Base-by-base conservation (phyloP, 1,284 basidiomycete genomes). In the Crucibulum parvulum region DNA sequence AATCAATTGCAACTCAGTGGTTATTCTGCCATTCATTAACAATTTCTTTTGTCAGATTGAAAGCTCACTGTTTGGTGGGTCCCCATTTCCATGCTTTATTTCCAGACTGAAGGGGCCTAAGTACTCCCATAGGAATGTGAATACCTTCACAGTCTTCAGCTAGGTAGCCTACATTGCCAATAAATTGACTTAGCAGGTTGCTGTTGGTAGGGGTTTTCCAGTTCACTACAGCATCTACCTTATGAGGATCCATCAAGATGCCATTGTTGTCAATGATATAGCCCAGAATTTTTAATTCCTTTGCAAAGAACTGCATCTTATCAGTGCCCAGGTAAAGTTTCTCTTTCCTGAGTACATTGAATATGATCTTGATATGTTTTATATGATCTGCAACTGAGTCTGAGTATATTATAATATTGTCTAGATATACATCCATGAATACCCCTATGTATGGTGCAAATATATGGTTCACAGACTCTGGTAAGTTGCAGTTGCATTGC, bases 301-400 rank as follows among this genome's bases (percentile, higher is more conserved):
- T 50, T 15, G 7, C 6, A 50, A 50, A 50, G 47, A 51, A 51
- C 11, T 51, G 50, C 8, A 51, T 51, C 34, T 66, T 78, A 58
- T 75, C 73, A 0, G 60, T 55, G 7, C 66, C 72, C 48, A 66
- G 70, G 53, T 66, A 77, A 0, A 76, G 61, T 2, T 62, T 62
- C 11, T 67, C 67, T 0, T 37, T 38, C 0, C 61, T 37, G 0
- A 78, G 64, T 0, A 71, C 71, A 0, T 67, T 4, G 4, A 31
- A 31, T 2, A 31, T 31, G 2, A 31, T 31, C 24, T 4, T 31
- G 4, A 79, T 65, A 60, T 79, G 70, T 2, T 54, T 0, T 3
- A 54, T 31, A 57, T 83, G 80, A 57, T 81, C 73, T 36, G 72
- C 69, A 0, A 72, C n/a, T 1, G 62, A 57, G 0, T 72, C 6